A percentile compares a stretch with the other conserved stretches of the same genome.
These are phyloP conservation scores for Phytopythium chamaehyphon DNA, from an alignment of 352 stramenopile genomes.

Conservation along the genomic window DNA sequence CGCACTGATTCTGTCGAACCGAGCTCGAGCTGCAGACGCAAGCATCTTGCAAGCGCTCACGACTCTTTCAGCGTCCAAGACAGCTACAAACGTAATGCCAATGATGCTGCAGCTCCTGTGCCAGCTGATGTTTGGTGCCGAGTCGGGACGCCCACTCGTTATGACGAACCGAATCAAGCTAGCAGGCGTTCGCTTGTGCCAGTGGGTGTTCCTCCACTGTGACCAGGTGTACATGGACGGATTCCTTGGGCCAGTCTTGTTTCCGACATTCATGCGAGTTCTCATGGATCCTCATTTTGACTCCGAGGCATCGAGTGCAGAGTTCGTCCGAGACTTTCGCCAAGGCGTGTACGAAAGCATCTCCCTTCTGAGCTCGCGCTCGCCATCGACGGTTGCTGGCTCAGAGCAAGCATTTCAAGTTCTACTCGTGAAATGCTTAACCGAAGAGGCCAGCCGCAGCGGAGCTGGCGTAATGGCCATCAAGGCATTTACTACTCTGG, in stretches of 20 bases:
- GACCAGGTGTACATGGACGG: constrained; percentile 32
- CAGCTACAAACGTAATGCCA: constrained; percentile 50
- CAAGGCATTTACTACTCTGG: constrained; percentile 54
- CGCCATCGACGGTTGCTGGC: constrained; percentile 33
- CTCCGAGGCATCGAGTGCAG: constrained; percentile 30
- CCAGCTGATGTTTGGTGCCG: constrained; percentile 70
- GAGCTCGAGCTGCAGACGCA: constrained; percentile 42
- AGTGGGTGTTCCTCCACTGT: constrained; percentile 58
- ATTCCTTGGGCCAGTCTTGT: constrained; percentile 61
- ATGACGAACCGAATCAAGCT: constrained; percentile 62
- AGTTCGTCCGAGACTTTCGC: constrained; percentile 50
- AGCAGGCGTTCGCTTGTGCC: constrained; percentile 46
- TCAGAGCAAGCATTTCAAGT: constrained; percentile 73
- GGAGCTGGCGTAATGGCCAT: constrained; percentile 55
- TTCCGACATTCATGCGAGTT: constrained; percentile 57
- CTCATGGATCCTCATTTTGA: constrained; percentile 62
- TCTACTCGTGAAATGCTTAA: constrained; percentile 58
- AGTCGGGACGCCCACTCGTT: constrained; percentile 37
- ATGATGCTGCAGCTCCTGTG: constrained; percentile 70
- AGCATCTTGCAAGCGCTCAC: constrained; percentile 55
- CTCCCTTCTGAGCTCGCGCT: constrained; percentile 33
- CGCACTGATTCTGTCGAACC: constrained; percentile 37
- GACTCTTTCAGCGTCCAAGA: constrained; percentile 45
- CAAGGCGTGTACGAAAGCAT: constrained; percentile 65
- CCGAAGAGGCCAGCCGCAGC: constrained; percentile 43